Evolutionary conservation across 441 rosid genomes (phyloP), one percentile per base, ranked within the genome.

Genomic region (Eruca vesicaria): DNA sequence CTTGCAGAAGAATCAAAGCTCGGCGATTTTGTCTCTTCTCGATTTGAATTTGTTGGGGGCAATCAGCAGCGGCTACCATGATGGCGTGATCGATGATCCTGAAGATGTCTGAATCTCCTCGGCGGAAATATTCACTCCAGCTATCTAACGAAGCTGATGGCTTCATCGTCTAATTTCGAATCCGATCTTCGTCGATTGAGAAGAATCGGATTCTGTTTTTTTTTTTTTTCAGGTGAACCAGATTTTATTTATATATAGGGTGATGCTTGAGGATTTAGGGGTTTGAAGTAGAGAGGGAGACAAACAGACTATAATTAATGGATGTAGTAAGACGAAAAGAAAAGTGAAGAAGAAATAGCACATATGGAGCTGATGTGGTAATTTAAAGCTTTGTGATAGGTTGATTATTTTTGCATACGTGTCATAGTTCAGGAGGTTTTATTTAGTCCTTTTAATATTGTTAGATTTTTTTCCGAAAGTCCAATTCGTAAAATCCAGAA

Each of bases 71-170:
- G 0, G 99, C 99, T 8, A 95, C 97, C 76, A 78, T 73, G 69
- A 95, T 90, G 9, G 97, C 98, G 41, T 84, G 82, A 66, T 93
- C 91, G 71, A 95, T 93, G 67, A 95, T 84, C 64, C 79, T 89
- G 38, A 95, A 93, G 4, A 95, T 88, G 67, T 88, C 91, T 7
- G 89, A 86, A 74, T 84, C 87, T 21, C 89, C 87, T 6, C 86
- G 75, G 69, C 91, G 83, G 77, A 93, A 95, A 84, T 87, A 95
- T 28, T 86, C 79, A 66, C 98, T 86, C 99, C 99, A 95, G 71
- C 76, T 78, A 56, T 91, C 97, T 23, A 90, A 63, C 56, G 90
- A 63, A 76, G 20, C 80, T 1, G 86, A 71, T 48, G 45, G 57
- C 62, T 82, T 84, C 88, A 79, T 84, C 81, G 10, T 50, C 9